Conservation (phyloP, 306 rosid species). For the Pueraria montana region DNA sequence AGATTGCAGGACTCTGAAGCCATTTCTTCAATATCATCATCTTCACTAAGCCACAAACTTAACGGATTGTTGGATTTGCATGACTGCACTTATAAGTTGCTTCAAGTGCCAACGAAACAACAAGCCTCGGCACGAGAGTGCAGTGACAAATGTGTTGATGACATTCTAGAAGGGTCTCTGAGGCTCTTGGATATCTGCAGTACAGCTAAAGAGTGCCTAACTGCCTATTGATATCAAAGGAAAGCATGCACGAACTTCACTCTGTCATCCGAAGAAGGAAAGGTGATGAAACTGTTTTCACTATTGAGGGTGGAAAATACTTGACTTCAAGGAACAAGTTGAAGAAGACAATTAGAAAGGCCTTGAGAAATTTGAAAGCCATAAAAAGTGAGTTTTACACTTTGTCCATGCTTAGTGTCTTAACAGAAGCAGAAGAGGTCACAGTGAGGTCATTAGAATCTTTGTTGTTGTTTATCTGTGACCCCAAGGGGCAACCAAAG, state of each 20-base stretch:
- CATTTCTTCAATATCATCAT: constrained; percentile 10
- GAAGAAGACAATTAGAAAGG: constrained; percentile 32
- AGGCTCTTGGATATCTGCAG: constrained; percentile 42
- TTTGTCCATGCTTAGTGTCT: constrained; percentile 1
- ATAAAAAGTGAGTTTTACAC: not conserved
- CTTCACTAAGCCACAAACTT: constrained; percentile 35
- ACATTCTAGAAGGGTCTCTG: constrained; percentile 27
- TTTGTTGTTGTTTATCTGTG: constrained; percentile 36
- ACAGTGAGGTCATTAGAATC: constrained; percentile 38
- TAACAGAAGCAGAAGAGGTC: constrained; percentile 37
- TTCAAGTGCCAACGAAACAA: constrained; percentile 35
- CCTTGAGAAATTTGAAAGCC: too few relatives aligned
- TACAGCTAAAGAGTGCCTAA: constrained; percentile 25
- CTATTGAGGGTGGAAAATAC: constrained; percentile 33
- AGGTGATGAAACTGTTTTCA: not conserved
- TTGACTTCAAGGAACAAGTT: constrained; percentile 30
- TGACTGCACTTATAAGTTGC: constrained; percentile 30
- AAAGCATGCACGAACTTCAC: constrained; percentile 31
- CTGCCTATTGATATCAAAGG: constrained; percentile 6
- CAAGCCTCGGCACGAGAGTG: constrained; percentile 28
- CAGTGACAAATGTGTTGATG: constrained; percentile 14
- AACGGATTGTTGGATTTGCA: constrained; percentile 39
- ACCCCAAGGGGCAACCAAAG: constrained; percentile 34
- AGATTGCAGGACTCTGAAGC: constrained; percentile 35
- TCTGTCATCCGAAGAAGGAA: constrained; percentile 32